phyloP scores from a whole-genome alignment of 2,329 filamentous ascomycete species.

The Diaporthe capsici region DNA sequence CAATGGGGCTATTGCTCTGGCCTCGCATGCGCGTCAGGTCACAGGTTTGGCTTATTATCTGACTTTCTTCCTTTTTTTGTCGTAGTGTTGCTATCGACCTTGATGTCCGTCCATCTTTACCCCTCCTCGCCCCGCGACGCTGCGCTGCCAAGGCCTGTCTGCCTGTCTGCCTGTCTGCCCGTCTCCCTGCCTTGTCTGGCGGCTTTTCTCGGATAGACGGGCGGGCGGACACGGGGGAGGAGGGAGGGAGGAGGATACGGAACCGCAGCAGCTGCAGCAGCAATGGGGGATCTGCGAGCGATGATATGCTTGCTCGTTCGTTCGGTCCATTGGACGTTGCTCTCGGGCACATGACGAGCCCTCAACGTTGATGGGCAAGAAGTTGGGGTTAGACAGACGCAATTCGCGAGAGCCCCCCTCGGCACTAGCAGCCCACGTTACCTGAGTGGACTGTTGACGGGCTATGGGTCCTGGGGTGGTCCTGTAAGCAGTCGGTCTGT shows the following conservation, averaged over 20 bases:
- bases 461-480: slow-evolving; percentile 23
- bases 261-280: neutral
- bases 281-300: slow-evolving; percentile 8
- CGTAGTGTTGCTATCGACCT: neutral
- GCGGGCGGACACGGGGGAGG: neutral
- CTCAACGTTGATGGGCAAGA: slow-evolving; percentile 20
- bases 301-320: slow-evolving; percentile 3
- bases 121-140: slow-evolving; percentile 17
- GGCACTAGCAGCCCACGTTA: slow-evolving; percentile 23
- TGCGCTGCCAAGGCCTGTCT: slow-evolving; percentile 21
- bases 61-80: neutral
- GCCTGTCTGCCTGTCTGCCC: slow-evolving; percentile 12
- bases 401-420: slow-evolving; percentile 24
- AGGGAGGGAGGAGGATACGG: neutral
- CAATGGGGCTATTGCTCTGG: slow-evolving; percentile 12
- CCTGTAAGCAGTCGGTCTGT: slow-evolving; percentile 1
- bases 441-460: slow-evolving; percentile 18
- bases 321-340: slow-evolving; percentile 10
- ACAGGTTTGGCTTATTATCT: slow-evolving; percentile 22
- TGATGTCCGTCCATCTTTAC: neutral
- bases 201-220: neutral
- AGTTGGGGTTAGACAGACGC: slow-evolving; percentile 32
- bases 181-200: neutral
- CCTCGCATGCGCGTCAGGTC: slow-evolving; percentile 32
- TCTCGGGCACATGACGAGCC: slow-evolving; percentile 19